Evolutionary conservation across 306 rosid species (phyloP).

Genomic region (Corylus avellana): DNA sequence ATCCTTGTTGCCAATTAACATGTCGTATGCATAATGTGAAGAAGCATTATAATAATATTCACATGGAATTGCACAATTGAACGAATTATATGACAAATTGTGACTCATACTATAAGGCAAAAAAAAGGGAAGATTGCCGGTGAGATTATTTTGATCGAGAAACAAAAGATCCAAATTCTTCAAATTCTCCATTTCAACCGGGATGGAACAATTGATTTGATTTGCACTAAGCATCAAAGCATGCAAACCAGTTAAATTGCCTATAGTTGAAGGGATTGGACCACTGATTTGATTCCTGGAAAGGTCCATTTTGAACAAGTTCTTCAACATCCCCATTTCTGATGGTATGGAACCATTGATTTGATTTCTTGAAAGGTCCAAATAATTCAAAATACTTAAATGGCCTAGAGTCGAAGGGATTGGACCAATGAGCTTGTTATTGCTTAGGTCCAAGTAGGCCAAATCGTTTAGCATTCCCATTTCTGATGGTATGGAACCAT

Average conservation of each 20-base stretch:
- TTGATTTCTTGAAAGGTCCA: neutral
- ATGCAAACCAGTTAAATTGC: accelerated
- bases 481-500: neutral
- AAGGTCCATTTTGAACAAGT: no score
- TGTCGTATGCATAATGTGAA: neutral
- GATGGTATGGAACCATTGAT: no score
- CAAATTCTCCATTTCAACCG: neutral
- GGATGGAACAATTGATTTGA: neutral
- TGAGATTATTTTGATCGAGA: neutral
- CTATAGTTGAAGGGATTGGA: neutral
- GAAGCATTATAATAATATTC: neutral
- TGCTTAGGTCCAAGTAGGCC: no score
- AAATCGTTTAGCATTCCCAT: neutral
- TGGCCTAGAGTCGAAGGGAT: neutral
- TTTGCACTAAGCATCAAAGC: neutral
- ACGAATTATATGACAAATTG: neutral
- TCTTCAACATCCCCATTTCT: no score
- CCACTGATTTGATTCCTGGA: neutral
- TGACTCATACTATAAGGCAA: neutral
- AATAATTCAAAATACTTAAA: no score
- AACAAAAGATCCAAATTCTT: no score
- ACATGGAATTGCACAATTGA: neutral
- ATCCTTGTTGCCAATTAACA: neutral
- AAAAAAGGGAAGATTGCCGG: no score
- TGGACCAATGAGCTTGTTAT: neutral